phyloP scores from a whole-genome alignment of 2,329 filamentous ascomycete genomes.

The Fusarium nurragi region DNA sequence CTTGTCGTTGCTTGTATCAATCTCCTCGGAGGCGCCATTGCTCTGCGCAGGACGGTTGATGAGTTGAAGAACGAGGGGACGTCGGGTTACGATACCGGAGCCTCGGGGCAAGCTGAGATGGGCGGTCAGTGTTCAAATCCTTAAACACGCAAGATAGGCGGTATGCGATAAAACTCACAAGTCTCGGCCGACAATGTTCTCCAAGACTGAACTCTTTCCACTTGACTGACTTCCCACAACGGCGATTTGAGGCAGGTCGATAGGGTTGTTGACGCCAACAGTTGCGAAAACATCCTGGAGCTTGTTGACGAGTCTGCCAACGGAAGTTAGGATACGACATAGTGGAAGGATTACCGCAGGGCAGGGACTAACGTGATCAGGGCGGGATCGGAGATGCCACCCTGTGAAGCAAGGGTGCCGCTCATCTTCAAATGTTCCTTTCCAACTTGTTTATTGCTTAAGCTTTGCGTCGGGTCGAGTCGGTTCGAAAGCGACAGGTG shows the following conservation, averaged over 20 bases:
- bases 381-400: slow-evolving; percentile 72
- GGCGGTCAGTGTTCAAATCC: slow-evolving; percentile 20
- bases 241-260: slow-evolving; percentile 97
- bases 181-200: slow-evolving; percentile 98
- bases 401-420: slow-evolving; percentile 55
- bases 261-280: slow-evolving; percentile 98
- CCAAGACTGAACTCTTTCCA: slow-evolving; percentile 98
- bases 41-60: slow-evolving; percentile 85
- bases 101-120: slow-evolving; percentile 85
- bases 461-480: slow-evolving; percentile 18
- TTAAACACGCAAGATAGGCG: slow-evolving; percentile 17
- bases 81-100: slow-evolving; percentile 94
- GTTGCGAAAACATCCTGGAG: slow-evolving; percentile 99
- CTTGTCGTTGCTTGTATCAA: slow-evolving; percentile 77
- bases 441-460: slow-evolving; percentile 19
- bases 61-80: slow-evolving; percentile 95
- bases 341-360: slow-evolving; percentile 24
- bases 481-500: slow-evolving; percentile 19
- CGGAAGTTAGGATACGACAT: slow-evolving; percentile 35
- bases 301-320: slow-evolving; percentile 87
- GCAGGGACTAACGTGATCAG: slow-evolving; percentile 66
- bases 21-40: slow-evolving; percentile 77
- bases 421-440: slow-evolving; percentile 46
- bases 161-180: slow-evolving; percentile 73
- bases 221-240: slow-evolving; percentile 99